These are phyloP conservation scores for Cercospora sesami DNA, from an alignment of 2,329 filamentous ascomycete species.

Conservation along the genomic window DNA sequence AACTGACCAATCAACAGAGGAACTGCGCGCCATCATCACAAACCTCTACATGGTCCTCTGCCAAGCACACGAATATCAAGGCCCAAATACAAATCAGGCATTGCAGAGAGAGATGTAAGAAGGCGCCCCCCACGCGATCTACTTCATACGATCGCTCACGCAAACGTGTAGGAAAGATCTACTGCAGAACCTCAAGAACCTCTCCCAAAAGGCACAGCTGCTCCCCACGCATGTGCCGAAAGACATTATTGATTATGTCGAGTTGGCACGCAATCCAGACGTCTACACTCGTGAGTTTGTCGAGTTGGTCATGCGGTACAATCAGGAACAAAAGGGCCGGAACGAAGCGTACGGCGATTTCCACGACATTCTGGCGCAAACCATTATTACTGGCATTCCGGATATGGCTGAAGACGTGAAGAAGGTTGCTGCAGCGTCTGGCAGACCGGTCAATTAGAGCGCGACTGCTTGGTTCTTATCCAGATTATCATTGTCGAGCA, in stretches of 20 bases:
- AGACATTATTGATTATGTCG: constrained; percentile 66
- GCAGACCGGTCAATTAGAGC: constrained; percentile 33
- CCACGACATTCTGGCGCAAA: constrained; percentile 58
- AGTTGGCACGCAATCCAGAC: constrained; percentile 63
- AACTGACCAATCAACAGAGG: constrained; percentile 41
- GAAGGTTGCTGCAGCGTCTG: constrained; percentile 50
- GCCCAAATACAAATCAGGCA: constrained; percentile 56
- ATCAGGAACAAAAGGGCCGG: constrained; percentile 63
- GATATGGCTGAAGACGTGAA: constrained; percentile 56
- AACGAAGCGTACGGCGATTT: constrained; percentile 60
- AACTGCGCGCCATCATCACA: constrained; percentile 62
- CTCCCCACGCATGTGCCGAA: constrained; percentile 58
- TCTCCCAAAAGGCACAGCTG: constrained; percentile 52
- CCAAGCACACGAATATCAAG: constrained; percentile 61
- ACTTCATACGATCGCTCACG: constrained; percentile 4
- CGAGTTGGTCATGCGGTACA: constrained; percentile 62
- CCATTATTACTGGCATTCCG: constrained; percentile 60
- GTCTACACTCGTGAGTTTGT: constrained; percentile 68
- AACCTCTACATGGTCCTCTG: constrained; percentile 61
- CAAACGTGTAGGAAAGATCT: constrained; percentile 49
- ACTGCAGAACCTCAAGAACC: constrained; percentile 54
- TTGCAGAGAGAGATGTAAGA: constrained; percentile 59
- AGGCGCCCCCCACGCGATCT: not conserved
- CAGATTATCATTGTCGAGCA: not conserved
- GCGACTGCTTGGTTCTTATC: not conserved